Conservation (phyloP, 495 filamentous ascomycete genomes). For the Neurospora intermedia region DNA sequence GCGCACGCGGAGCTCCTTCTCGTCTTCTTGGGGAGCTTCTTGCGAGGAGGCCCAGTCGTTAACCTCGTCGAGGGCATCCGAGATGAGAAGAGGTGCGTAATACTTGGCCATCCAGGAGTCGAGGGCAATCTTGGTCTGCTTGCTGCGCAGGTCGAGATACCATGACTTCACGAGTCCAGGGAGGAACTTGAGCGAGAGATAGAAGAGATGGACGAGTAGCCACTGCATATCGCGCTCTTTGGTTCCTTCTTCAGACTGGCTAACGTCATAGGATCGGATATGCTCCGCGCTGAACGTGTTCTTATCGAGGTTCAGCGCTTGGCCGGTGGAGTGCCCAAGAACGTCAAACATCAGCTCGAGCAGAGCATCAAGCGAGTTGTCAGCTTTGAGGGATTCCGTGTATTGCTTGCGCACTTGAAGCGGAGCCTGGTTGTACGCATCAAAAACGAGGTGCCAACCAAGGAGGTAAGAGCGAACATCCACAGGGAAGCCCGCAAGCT, state of each 20-base stretch:
- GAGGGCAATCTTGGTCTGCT: constrained; percentile 62
- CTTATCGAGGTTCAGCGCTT: constrained; percentile 46
- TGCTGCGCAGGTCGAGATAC: constrained; percentile 68
- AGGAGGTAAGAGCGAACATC: constrained; percentile 67
- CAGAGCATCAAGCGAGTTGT: constrained; percentile 55
- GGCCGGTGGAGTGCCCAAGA: constrained; percentile 59
- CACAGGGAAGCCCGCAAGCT: constrained; percentile 40
- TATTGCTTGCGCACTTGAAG: constrained; percentile 75
- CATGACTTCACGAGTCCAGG: constrained; percentile 75
- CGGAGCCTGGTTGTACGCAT: constrained; percentile 70
- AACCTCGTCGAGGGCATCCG: constrained; percentile 59
- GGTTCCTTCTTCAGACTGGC: constrained; percentile 43
- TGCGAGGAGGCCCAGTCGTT: constrained; percentile 55
- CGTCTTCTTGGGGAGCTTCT: constrained; percentile 44
- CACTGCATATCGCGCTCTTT: constrained; percentile 62
- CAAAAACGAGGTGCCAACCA: constrained; percentile 85
- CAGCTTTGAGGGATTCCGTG: constrained; percentile 60
- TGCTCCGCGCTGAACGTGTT: constrained; percentile 43
- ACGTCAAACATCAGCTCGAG: constrained; percentile 73
- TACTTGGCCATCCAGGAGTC: constrained; percentile 74
- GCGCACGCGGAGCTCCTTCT: constrained; percentile 61
- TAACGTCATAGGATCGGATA: constrained; percentile 54
- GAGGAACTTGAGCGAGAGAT: constrained; percentile 60
- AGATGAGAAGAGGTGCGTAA: constrained; percentile 73
- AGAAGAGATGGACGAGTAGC: constrained; percentile 81